phyloP scores from a whole-genome alignment of 2,329 filamentous ascomycete species.

The Talaromyces sp. region DNA sequence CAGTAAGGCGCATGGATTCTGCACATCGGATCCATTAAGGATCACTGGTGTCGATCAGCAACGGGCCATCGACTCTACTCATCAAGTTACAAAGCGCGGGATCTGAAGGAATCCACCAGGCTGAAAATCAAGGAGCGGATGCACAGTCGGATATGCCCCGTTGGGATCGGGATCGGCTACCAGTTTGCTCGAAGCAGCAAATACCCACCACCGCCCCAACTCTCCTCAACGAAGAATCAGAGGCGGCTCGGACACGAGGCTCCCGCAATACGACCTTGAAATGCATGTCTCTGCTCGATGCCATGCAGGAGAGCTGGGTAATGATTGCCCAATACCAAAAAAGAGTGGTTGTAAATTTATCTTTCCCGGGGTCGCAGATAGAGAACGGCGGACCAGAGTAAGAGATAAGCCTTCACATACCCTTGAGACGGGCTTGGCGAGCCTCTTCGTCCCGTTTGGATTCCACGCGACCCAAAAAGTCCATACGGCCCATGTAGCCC shows the following conservation, averaged over 20 bases:
- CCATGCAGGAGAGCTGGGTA: background rate
- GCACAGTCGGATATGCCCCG: background rate
- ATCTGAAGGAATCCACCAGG: background rate
- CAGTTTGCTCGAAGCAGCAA: slow-evolving; percentile 7
- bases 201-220: background rate
- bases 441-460: slow-evolving; percentile 59
- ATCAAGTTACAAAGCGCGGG: background rate
- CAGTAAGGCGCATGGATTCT: background rate
- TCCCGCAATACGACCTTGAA: slow-evolving; percentile 5
- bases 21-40: no score
- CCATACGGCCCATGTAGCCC: slow-evolving; percentile 63
- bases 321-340: background rate
- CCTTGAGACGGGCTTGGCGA: slow-evolving; percentile 53
- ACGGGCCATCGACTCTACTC: background rate
- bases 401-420: slow-evolving; percentile 24
- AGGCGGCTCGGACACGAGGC: background rate
- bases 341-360: background rate
- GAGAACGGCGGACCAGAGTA: background rate
- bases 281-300: background rate
- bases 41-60: no score
- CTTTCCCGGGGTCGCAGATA: background rate
- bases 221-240: background rate
- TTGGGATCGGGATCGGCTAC: slow-evolving; percentile 6
- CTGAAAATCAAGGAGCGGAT: background rate
- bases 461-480: slow-evolving; percentile 63